Evolutionary conservation across 352 stramenopile genomes (phyloP).

Genomic region (Pythium folliculosum): DNA sequence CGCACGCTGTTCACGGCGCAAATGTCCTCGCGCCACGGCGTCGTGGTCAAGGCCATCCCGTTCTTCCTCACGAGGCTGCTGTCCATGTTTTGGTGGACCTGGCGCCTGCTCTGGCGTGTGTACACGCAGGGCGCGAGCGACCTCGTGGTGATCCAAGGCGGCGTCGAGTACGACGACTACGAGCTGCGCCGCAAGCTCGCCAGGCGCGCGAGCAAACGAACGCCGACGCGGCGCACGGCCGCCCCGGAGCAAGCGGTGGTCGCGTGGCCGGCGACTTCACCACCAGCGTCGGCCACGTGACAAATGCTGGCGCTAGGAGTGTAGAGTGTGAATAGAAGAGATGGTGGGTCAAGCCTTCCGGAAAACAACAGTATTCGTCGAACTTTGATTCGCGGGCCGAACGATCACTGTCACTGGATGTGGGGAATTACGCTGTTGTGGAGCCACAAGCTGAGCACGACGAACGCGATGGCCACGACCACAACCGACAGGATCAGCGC

Average conservation of each 20-base stretch:
- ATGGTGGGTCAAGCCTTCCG: no score
- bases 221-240: background rate
- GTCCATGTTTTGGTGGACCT: background rate
- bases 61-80: slow-evolving; percentile 13
- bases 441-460: background rate
- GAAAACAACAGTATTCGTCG: no score
- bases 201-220: background rate
- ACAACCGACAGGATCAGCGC: background rate
- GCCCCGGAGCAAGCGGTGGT: background rate
- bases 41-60: background rate
- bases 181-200: background rate
- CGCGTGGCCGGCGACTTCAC: no score
- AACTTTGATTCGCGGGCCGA: no score
- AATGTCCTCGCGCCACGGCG: background rate
- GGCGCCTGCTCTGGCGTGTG: background rate
- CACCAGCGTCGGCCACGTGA: background rate
- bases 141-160: background rate
- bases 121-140: background rate
- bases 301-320: background rate
- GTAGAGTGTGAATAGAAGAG: no score
- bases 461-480: background rate
- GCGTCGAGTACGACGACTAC: slow-evolving; percentile 7
- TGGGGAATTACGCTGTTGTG: background rate
- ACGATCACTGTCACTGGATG: no score
- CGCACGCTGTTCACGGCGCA: slow-evolving; percentile 2